A percentile compares a stretch with the other conserved stretches of the same genome.
These are phyloP conservation scores for Thielaviopsis euricoi DNA, from an alignment of 2,329 filamentous ascomycete species.

Conservation along the genomic window DNA sequence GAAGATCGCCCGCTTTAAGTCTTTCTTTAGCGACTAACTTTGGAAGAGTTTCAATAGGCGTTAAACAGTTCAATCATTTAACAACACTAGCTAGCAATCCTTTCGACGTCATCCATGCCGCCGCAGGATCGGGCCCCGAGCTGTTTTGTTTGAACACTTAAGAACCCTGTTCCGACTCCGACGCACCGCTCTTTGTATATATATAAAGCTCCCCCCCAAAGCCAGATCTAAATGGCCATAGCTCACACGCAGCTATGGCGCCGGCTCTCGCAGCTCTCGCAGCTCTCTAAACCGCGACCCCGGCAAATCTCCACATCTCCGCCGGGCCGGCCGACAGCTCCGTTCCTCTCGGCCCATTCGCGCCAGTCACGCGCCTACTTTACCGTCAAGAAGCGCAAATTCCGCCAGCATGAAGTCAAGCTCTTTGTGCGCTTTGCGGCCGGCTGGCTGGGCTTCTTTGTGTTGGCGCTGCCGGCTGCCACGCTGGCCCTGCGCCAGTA, in stretches of 20 bases:
- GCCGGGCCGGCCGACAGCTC: constrained; percentile 28
- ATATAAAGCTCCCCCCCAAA: too few relatives aligned
- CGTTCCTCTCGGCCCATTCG: constrained; percentile 32
- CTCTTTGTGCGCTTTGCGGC: constrained; percentile 42
- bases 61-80: too few relatives aligned
- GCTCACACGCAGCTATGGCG: constrained; percentile 17
- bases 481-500: constrained; percentile 5
- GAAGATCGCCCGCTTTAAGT: too few relatives aligned
- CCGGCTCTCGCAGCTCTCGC: constrained; percentile 13
- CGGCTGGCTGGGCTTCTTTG: constrained; percentile 5
- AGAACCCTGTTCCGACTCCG: too few relatives aligned
- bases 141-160: background rate
- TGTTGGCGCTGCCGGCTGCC: constrained; percentile 1
- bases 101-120: background rate
- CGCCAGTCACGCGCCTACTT: constrained; percentile 46
- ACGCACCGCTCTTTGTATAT: too few relatives aligned
- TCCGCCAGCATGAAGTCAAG: constrained; percentile 54
- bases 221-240: constrained; percentile 7
- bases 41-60: too few relatives aligned
- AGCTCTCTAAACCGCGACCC: constrained; percentile 18
- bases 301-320: constrained; percentile 35
- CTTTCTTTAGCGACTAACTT: too few relatives aligned
- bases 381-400: constrained; percentile 60
- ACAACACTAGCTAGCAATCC: too few relatives aligned
- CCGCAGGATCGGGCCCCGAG: background rate